phyloP scores from a whole-genome alignment of 257 asterid genomes.

The Jacaranda mimosifolia region DNA sequence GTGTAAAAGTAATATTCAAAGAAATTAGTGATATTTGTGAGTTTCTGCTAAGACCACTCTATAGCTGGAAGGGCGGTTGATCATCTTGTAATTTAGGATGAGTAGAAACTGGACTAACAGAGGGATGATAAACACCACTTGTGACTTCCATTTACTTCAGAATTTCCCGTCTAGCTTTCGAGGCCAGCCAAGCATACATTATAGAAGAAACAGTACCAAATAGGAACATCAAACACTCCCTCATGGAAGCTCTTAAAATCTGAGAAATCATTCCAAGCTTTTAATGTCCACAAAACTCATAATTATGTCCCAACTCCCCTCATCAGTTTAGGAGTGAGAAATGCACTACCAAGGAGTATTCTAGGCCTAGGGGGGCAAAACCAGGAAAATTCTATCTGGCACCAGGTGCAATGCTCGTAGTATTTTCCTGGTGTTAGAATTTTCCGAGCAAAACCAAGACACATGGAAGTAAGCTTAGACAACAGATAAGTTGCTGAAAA shows the following conservation, averaged over 20 bases:
- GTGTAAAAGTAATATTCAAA: neutral
- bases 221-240: too few relatives aligned
- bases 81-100: neutral
- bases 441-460: slow-evolving; percentile 76
- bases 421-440: too few relatives aligned
- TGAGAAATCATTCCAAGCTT: slow-evolving; percentile 18
- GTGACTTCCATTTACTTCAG: neutral
- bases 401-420: too few relatives aligned
- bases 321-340: slow-evolving; percentile 32
- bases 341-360: slow-evolving; percentile 90
- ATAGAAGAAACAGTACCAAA: too few relatives aligned
- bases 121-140: neutral
- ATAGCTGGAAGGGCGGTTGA: neutral
- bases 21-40: neutral
- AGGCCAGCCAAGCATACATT: too few relatives aligned
- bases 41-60: neutral
- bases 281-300: slow-evolving; percentile 9
- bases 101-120: neutral
- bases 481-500: slow-evolving; percentile 80
- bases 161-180: too few relatives aligned
- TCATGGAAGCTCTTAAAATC: neutral
- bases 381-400: too few relatives aligned
- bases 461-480: slow-evolving; percentile 86
- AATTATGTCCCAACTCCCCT: neutral
- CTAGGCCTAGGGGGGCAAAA: too few relatives aligned